phyloP scores from a whole-genome alignment of 345 rosid genomes.

The Syzygium grande region DNA sequence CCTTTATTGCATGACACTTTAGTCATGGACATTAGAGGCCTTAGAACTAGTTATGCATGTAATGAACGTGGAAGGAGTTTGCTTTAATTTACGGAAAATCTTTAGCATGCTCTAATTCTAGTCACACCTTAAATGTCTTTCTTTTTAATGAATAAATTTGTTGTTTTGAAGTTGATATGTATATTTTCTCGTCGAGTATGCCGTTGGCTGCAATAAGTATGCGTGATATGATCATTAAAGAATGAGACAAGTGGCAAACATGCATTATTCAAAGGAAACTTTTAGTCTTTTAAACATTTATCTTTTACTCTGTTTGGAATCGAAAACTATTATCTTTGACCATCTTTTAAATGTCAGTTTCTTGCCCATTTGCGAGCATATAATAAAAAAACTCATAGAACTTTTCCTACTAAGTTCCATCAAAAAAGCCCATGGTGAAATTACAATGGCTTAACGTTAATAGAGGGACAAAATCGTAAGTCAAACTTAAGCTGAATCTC shows the following conservation, averaged over 20 bases:
- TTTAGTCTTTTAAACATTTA: neutral
- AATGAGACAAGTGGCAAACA: neutral
- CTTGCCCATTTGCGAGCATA: neutral
- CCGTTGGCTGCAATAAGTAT: neutral
- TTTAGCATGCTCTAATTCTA: neutral
- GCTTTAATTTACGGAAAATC: neutral
- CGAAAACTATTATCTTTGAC: neutral
- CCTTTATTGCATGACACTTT: neutral
- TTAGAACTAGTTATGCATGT: neutral
- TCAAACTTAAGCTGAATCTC: neutral
- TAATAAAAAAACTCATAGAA: too few species aligned
- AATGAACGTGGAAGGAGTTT: neutral
- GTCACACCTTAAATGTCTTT: neutral
- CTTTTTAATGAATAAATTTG: neutral
- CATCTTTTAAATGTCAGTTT: neutral
- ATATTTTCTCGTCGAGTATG: neutral
- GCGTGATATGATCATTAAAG: neutral
- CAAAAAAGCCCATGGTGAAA: neutral
- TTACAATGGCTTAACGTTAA: neutral
- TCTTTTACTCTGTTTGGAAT: neutral
- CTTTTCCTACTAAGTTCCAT: neutral
- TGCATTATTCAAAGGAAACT: neutral
- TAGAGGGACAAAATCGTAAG: neutral
- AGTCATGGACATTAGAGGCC: neutral
- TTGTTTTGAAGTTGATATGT: neutral